phyloP scores from a whole-genome alignment of 805 yeast genomes.

The Yarrowia keelungensis region DNA sequence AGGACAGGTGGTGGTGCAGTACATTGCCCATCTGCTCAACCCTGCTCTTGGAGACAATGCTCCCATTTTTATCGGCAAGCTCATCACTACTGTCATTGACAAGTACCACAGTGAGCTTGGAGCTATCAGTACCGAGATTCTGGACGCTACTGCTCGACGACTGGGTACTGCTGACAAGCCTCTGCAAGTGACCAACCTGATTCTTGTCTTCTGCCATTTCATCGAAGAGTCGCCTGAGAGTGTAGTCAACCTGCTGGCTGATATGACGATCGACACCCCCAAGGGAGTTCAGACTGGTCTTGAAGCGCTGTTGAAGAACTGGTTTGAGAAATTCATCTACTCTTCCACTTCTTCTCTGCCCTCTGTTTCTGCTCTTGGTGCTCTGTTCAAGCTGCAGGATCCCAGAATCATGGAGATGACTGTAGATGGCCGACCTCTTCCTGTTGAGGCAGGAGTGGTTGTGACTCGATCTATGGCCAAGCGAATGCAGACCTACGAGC shows the following conservation, averaged over 20 bases:
- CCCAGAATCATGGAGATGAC: constrained; percentile 56
- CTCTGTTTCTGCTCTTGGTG: constrained; percentile 73
- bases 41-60: constrained; percentile 81
- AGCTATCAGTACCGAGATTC: constrained; percentile 58
- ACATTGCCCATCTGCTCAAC: constrained; percentile 72
- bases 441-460: constrained; percentile 66
- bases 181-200: constrained; percentile 75
- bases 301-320: constrained; percentile 67
- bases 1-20: constrained; percentile 62
- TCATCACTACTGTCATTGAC: constrained; percentile 65
- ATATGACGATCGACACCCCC: constrained; percentile 46
- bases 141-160: constrained; percentile 74
- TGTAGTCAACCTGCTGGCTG: constrained; percentile 66
- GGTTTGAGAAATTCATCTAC: constrained; percentile 62
- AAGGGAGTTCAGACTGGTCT: constrained; percentile 47
- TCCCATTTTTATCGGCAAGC: constrained; percentile 75
- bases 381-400: constrained; percentile 67
- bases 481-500: constrained; percentile 56
- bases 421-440: constrained; percentile 81
- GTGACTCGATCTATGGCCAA: constrained; percentile 86
- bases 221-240: constrained; percentile 66
- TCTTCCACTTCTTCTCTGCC: constrained; percentile 41
- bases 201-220: constrained; percentile 76
- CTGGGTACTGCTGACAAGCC: constrained; percentile 71
- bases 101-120: constrained; percentile 56